Base-by-base conservation (phyloP, 225 moss, liverwort and hornwort species). In the Antitrichia curtipendula region DNA sequence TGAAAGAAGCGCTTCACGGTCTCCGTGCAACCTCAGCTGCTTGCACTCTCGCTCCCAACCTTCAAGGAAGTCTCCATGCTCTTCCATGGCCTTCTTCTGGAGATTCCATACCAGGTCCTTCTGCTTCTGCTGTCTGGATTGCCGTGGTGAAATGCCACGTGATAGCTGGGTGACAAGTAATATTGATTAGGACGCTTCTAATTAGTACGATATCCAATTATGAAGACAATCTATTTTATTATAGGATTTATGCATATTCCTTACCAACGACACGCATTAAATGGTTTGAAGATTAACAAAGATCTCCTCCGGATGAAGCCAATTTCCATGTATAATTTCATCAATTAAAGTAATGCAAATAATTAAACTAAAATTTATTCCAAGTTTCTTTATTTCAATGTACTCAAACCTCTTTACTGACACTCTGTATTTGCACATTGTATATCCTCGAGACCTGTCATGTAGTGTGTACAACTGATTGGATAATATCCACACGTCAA, bases 41-140 rank as follows among this genome's bases (percentile, higher is more conserved):
- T 82, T 34, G 81, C 92, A 92, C 57, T 90, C 86, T 23, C 43
- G 66, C 77, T 87, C 90, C 92, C 92, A 90, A 28, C n/a, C 59
- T 57, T 88, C 84, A 78, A 87, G 87, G 52, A 89, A 82, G 41
- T 86, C 82, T 13, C 32, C 82, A 80, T 87, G 89, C 89, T 92
- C 92, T 60, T 69, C 69, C 92, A 92, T 92, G 59, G 90, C 90
- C 5, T 9, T 19, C 7, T 16, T 64, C 82, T 90, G 90, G 54
- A 92, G 87, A 20, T 87, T 27, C 76, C 83, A 63, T 21, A 89
- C 22, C 81, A 32, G 62, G 32, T 81, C 81, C 86, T 80, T 88
- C 85, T 88, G 92, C 74, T 80, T 88, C 77, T 91, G 88, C 13
- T 45, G 85, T 82, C 25, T 75, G 41, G 52, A 52, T 61, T 78